These are phyloP conservation scores for Saraca asoca DNA, from an alignment of 331 rosid species.

Conservation along the genomic window DNA sequence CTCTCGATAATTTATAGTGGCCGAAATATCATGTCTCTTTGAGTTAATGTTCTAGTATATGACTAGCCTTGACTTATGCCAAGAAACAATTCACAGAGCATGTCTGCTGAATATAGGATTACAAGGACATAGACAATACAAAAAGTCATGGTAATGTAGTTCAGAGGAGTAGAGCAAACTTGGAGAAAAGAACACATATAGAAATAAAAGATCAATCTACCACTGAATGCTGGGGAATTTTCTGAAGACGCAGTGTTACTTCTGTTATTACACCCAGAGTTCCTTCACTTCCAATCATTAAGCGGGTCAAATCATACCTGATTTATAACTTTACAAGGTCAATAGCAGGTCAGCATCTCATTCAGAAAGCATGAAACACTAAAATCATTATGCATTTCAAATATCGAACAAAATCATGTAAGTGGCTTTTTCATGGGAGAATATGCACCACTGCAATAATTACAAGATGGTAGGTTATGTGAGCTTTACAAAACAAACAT, in stretches of 20 bases:
- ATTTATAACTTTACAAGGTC: constrained; percentile 25
- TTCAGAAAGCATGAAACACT: neutral
- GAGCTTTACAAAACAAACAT: too few relatives aligned
- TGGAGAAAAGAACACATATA: constrained; percentile 21
- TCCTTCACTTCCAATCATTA: constrained; percentile 99
- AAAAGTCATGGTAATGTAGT: constrained; percentile 5
- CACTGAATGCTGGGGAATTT: constrained; percentile 84
- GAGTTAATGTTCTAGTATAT: too few relatives aligned
- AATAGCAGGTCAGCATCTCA: constrained; percentile 27
- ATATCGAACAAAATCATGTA: neutral
- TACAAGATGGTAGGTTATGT: neutral
- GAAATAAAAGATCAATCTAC: constrained; percentile 43
- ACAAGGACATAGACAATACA: neutral
- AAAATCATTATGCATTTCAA: neutral
- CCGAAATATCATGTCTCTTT: too few relatives aligned
- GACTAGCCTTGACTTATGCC: constrained; percentile 19
- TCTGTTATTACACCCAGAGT: constrained; percentile 92
- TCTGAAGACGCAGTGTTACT: constrained; percentile 87
- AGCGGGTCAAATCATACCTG: constrained; percentile 92
- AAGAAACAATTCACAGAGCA: constrained; percentile 25
- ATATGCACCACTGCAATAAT: neutral
- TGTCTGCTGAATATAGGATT: too few relatives aligned
- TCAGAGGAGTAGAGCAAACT: constrained; percentile 27
- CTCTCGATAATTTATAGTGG: too few relatives aligned
- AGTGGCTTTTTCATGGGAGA: neutral